Evolutionary conservation across 2,329 filamentous ascomycete species (phyloP).

Genomic region (Sporothrix protearum): DNA sequence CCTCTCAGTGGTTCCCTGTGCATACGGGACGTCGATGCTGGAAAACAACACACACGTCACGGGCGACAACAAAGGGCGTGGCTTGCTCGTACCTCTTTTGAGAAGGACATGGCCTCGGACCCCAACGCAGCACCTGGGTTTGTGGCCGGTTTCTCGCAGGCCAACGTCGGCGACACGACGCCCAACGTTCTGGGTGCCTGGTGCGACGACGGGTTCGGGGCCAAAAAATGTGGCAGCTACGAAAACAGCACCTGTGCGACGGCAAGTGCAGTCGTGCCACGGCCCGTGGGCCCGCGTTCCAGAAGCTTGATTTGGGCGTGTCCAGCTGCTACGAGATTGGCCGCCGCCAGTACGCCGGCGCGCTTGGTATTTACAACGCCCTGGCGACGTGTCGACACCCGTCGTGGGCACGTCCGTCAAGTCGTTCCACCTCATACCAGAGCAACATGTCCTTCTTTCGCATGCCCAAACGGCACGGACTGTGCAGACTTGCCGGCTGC

Average conservation of each 20-base stretch:
- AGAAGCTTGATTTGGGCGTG: conserved; percentile 64
- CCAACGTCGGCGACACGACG: conserved; percentile 84
- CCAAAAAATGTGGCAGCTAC: conserved; percentile 67
- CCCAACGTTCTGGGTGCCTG: conserved; percentile 81
- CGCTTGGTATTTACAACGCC: conserved; percentile 48
- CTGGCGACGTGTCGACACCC: conserved; percentile 46
- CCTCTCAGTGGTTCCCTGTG: conserved; percentile 86
- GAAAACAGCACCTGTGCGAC: conserved; percentile 78
- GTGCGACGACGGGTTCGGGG: conserved; percentile 81
- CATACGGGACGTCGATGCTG: conserved; percentile 88
- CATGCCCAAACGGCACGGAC: conserved; percentile 67
- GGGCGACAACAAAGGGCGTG: conserved; percentile 92
- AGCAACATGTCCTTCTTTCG: conserved; percentile 76
- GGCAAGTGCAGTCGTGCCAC: conserved; percentile 68
- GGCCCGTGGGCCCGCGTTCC: conserved; percentile 67
- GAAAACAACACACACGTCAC: conserved; percentile 86
- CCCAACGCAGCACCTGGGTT: conserved; percentile 54
- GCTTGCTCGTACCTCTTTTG: conserved; percentile 80
- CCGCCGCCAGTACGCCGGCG: conserved; percentile 63
- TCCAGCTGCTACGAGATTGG: conserved; percentile 75
- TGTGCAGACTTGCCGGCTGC: conserved; percentile 77
- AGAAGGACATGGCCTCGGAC: conserved; percentile 60
- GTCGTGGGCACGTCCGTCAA: conserved; percentile 65
- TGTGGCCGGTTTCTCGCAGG: conserved; percentile 86
- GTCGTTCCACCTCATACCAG: conserved; percentile 79